These are phyloP conservation scores for Arthrobotrys entomopaga DNA, from an alignment of 2,329 filamentous ascomycete species.

Conservation along the genomic window DNA sequence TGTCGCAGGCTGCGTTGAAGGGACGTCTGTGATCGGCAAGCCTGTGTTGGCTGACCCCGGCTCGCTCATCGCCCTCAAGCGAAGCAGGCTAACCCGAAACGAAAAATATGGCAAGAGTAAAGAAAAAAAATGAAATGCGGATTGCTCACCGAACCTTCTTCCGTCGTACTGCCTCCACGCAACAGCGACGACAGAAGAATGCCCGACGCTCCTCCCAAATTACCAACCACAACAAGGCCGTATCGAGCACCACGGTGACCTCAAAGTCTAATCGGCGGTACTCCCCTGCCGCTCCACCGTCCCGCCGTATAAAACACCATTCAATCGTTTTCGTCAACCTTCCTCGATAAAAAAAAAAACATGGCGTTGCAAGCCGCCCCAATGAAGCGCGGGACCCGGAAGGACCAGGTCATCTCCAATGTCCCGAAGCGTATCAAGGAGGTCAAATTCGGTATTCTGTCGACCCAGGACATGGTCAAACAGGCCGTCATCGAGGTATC, in stretches of 20 bases:
- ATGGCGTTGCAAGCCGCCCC: slow-evolving; percentile 52
- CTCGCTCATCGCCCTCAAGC: slow-evolving; percentile 21
- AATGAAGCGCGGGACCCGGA: slow-evolving; percentile 64
- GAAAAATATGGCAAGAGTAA: no score
- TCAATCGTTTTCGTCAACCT: neutral
- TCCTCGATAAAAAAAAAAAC: neutral
- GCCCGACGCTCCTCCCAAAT: slow-evolving; percentile 18
- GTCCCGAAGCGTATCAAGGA: slow-evolving; percentile 91
- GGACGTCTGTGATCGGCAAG: slow-evolving; percentile 9
- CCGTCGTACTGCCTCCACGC: neutral
- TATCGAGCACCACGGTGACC: slow-evolving; percentile 35
- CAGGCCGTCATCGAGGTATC: slow-evolving; percentile 94
- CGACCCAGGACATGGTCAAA: slow-evolving; percentile 92
- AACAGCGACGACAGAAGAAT: slow-evolving; percentile 35
- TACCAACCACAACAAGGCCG: slow-evolving; percentile 13
- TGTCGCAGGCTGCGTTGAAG: slow-evolving; percentile 22
- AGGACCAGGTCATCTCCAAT: slow-evolving; percentile 89
- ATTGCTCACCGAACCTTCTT: slow-evolving; percentile 35
- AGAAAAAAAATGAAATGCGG: slow-evolving; percentile 21
- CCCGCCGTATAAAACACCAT: neutral
- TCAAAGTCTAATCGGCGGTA: neutral
- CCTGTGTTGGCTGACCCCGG: slow-evolving; percentile 9
- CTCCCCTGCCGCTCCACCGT: neutral
- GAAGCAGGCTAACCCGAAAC: slow-evolving; percentile 23
- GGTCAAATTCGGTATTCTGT: slow-evolving; percentile 94